Percentiles rank a stretch among this genome's conserved stretches.
These are phyloP conservation scores for Solanum clarkiae DNA, from an alignment of 257 asterid genomes.

Conservation along the genomic window DNA sequence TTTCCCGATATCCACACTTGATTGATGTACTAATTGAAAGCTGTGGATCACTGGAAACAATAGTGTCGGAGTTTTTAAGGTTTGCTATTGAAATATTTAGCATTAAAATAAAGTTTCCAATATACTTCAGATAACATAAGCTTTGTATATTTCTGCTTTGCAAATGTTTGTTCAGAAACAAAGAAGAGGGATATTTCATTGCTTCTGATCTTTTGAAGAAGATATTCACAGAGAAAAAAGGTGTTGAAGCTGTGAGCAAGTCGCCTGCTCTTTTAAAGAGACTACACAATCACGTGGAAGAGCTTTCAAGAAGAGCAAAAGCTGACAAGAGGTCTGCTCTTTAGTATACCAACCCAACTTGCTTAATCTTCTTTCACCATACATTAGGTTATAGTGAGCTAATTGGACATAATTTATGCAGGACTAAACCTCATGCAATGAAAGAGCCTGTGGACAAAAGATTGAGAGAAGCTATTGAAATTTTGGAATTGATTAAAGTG, in stretches of 20 bases:
- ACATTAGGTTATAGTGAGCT: not conserved
- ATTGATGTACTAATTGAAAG: conserved; percentile 27
- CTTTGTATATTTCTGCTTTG: not conserved
- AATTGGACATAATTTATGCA: conserved; percentile 3
- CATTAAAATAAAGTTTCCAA: not conserved
- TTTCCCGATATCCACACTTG: conserved; percentile 68
- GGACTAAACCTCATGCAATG: conserved; percentile 28
- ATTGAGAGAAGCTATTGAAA: conserved; percentile 42
- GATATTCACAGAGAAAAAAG: conserved; percentile 32
- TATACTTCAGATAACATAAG: not conserved
- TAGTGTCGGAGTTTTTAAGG: conserved; percentile 61
- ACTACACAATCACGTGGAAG: conserved; percentile 57
- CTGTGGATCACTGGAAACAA: conserved; percentile 46
- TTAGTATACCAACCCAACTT: not conserved
- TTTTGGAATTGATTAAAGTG: conserved; percentile 32
- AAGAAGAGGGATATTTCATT: conserved; percentile 81
- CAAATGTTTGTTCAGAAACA: conserved; percentile 41
- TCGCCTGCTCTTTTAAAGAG: conserved; percentile 60
- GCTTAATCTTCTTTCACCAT: not conserved
- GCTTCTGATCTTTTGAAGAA: conserved; percentile 76
- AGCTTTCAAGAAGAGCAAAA: conserved; percentile 55
- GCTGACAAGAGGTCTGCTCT: conserved; percentile 50
- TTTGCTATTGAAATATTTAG: conserved; percentile 4
- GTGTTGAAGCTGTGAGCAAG: conserved; percentile 37
- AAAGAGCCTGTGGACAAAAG: conserved; percentile 57